These are phyloP conservation scores for Akanthomyces dipterigenus DNA, from an alignment of 2,329 filamentous ascomycete genomes.

Conservation along the genomic window DNA sequence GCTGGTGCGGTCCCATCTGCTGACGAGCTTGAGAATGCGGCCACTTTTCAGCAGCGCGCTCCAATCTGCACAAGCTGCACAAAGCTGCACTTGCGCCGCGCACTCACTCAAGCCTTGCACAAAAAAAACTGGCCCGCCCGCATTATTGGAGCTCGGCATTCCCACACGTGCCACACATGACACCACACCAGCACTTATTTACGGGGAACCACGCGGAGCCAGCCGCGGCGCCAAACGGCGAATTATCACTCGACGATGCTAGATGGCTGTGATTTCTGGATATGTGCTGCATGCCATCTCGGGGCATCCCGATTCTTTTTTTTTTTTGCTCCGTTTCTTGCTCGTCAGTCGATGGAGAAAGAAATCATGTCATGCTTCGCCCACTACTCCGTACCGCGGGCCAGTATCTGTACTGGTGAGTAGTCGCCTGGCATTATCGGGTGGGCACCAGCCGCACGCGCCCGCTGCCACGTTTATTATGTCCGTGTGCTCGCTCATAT, in stretches of 20 bases:
- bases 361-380: too few species aligned
- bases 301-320: neutral
- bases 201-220: neutral
- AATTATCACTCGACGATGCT: slow-evolving; percentile 1
- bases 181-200: neutral
- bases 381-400: too few species aligned
- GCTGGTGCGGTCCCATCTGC: neutral
- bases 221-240: neutral
- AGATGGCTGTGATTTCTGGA: neutral
- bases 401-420: too few species aligned
- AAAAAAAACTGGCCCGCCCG: neutral
- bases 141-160: neutral
- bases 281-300: neutral
- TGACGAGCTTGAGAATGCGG: slow-evolving; percentile 3
- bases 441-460: too few species aligned
- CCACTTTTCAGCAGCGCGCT: neutral
- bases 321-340: neutral
- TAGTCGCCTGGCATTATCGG: too few species aligned
- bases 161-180: neutral
- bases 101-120: neutral
- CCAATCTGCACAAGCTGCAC: neutral
- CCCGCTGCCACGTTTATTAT: neutral
- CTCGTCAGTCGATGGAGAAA: too few species aligned
- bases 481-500: too few species aligned
- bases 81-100: too few species aligned